Evolutionary conservation across 2,329 filamentous ascomycete species (phyloP), one percentile per base, ranked within the genome.

Genomic region (Hypoxylon sp.): DNA sequence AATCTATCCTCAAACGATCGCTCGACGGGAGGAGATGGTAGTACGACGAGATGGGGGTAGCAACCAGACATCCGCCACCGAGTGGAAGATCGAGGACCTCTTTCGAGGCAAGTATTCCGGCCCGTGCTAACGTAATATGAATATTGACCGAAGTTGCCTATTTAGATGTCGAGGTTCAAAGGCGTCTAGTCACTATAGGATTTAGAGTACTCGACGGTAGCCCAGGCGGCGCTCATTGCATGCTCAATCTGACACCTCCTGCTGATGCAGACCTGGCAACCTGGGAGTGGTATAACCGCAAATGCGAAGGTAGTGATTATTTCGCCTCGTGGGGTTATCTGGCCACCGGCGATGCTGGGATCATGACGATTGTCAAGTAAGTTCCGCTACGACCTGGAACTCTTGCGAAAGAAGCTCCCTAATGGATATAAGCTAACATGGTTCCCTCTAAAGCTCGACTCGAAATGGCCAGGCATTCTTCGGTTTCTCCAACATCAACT

Each of bases 291-390:
- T 72, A 70, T 49, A 51, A 72, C 34, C 53, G 60, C 28, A 23
- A 59, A 45, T 72, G 72, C 59, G 17, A 60, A 1, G 61, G 59
- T 1, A 66, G 63, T 23, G 69, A 55, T 7, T 74, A 60, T 23
- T 66, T 46, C n/a, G 72, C 63, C 3, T 73, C 70, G 3, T 74
- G 72, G 73, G 73, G 69, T 25, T 74, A 73, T 56, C n/a, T 65
- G 55, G 21, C 25, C 2, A 23, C 30, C 4, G 53, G 32, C 17
- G 69, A 75, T 38, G 65, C 69, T 1, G 73, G 66, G 2, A 63
- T 74, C 55, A 73, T 75, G 72, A 75, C 72, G 0, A 58, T 74
- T 41, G 68, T 72, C 38, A 71, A 61, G 70, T 73, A 68, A 60
- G 71, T 49, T 28, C 23, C 4, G 7, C 11, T 6, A 36, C 51